phyloP scores from a whole-genome alignment of 192 early-diverging fungal species.

The Geranomyces michiganensis region DNA sequence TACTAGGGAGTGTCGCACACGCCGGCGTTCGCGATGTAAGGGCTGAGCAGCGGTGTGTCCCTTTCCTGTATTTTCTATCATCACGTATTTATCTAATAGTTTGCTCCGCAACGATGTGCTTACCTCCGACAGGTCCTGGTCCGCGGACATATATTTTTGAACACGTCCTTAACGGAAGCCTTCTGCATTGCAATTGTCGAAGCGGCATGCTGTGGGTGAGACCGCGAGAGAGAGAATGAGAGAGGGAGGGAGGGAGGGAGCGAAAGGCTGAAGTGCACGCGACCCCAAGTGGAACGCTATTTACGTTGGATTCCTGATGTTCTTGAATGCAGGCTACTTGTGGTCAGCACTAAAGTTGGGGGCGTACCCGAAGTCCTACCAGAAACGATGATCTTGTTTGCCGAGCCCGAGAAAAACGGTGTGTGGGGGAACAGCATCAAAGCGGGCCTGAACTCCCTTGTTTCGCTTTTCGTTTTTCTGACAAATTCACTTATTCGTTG shows the following conservation, averaged over 20 bases:
- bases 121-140: conserved; percentile 57
- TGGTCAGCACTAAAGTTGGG: conserved; percentile 95
- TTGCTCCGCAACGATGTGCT: not conserved
- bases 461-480: not conserved
- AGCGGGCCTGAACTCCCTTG: not conserved
- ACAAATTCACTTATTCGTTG: not conserved
- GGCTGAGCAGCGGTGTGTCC: not conserved
- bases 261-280: too few relatives aligned
- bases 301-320: too few relatives aligned
- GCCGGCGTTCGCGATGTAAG: conserved; percentile 79
- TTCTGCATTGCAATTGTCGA: conserved; percentile 99
- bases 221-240: not conserved
- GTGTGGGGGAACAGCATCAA: too few relatives aligned
- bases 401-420: conserved; percentile 65
- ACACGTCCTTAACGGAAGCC: conserved; percentile 96
- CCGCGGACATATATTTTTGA: conserved; percentile 94
- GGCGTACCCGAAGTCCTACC: conserved; percentile 97
- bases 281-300: too few relatives aligned
- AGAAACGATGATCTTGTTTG: conserved; percentile 88
- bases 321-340: conserved; percentile 63
- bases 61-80: not conserved
- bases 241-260: not conserved
- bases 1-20: conserved; percentile 83
- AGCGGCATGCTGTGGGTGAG: conserved; percentile 89
- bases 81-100: not conserved